Percentiles rank a stretch among this genome's conserved stretches.
These are phyloP conservation scores for Mallotus nudiflorus DNA, from an alignment of 345 rosid genomes.

Conservation along the genomic window DNA sequence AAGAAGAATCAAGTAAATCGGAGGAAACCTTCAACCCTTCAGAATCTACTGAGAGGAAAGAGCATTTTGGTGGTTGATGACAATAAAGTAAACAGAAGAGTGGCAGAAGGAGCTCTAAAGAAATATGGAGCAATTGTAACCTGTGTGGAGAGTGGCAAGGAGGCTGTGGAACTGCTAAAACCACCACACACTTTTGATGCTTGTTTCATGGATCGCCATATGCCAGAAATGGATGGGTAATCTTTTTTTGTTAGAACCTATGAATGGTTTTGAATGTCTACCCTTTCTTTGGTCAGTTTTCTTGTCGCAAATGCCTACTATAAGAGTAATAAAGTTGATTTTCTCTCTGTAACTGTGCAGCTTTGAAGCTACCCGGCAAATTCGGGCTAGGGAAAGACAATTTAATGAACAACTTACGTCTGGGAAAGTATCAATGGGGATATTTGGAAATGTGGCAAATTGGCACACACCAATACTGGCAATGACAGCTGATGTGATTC, in stretches of 20 bases:
- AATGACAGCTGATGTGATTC: constrained; percentile 94
- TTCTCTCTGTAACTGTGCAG: constrained; percentile 39
- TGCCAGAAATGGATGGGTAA: constrained; percentile 99
- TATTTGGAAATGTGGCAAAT: constrained; percentile 36
- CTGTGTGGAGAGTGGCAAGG: constrained; percentile 76
- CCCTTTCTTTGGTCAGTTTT: not conserved
- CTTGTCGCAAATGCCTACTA: not conserved
- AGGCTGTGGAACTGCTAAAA: constrained; percentile 61
- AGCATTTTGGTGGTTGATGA: constrained; percentile 88
- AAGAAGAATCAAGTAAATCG: constrained; percentile 47
- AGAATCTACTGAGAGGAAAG: constrained; percentile 57
- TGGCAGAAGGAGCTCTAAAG: constrained; percentile 86
- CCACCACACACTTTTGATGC: constrained; percentile 87
- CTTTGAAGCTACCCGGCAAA: constrained; percentile 78
- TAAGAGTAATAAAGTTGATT: constrained; percentile 1
- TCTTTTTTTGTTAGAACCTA: constrained; percentile 7
- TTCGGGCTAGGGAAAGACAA: constrained; percentile 55
- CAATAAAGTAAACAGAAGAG: constrained; percentile 83
- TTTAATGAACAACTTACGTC: constrained; percentile 54
- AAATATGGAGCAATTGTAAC: constrained; percentile 79
- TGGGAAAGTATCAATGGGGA: constrained; percentile 46
- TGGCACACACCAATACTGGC: constrained; percentile 87
- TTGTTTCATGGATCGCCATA: constrained; percentile 96
- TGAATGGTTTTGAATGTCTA: constrained; percentile 1
- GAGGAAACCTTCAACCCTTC: constrained; percentile 49